Conservation (phyloP, 805 yeast genomes). For the Candida ipomoeae region DNA sequence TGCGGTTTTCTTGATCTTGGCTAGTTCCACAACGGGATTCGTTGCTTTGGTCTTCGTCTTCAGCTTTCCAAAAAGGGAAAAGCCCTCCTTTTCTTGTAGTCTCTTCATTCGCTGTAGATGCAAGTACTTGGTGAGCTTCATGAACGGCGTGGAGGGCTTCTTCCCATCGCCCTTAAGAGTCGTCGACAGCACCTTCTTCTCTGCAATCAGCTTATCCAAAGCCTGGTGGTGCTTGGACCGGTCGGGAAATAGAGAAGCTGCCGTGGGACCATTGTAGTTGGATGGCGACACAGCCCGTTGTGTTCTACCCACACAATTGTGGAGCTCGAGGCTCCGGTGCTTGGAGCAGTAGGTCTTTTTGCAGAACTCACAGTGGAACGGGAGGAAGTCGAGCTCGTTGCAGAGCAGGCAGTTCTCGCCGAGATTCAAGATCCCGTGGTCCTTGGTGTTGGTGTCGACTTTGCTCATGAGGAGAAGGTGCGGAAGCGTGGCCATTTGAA, state of each 20-base stretch:
- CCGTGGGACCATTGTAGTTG: conserved; percentile 29
- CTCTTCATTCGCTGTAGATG: conserved; percentile 17
- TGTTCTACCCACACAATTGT: conserved; percentile 25
- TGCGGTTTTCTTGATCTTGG: conserved; percentile 43
- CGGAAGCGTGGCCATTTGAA: conserved; percentile 5
- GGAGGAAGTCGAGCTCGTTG: conserved; percentile 53
- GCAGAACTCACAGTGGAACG: conserved; percentile 52
- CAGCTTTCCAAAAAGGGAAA: conserved; percentile 7
- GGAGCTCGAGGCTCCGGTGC: conserved; percentile 40
- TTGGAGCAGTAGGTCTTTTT: conserved; percentile 44
- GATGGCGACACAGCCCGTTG: conserved; percentile 14
- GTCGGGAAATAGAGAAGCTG: conserved; percentile 50
- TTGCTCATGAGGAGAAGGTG: conserved; percentile 22
- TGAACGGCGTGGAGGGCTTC: conserved; percentile 12
- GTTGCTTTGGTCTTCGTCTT: conserved; percentile 2
- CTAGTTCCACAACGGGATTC: conserved; percentile 27
- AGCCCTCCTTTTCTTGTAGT: conserved; percentile 16
- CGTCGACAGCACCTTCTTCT: conserved; percentile 8
- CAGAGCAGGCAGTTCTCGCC: conserved; percentile 57
- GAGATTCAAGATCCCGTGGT: conserved; percentile 46
- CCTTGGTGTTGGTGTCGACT: conserved; percentile 18
- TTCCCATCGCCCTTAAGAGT: conserved; percentile 20
- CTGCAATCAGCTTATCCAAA: conserved; percentile 25
- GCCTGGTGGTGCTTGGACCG: conserved; percentile 37
- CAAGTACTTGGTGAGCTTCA: conserved; percentile 16